Evolutionary conservation across 495 filamentous ascomycete genomes (phyloP).

Genomic region (Penicillium canescens): DNA sequence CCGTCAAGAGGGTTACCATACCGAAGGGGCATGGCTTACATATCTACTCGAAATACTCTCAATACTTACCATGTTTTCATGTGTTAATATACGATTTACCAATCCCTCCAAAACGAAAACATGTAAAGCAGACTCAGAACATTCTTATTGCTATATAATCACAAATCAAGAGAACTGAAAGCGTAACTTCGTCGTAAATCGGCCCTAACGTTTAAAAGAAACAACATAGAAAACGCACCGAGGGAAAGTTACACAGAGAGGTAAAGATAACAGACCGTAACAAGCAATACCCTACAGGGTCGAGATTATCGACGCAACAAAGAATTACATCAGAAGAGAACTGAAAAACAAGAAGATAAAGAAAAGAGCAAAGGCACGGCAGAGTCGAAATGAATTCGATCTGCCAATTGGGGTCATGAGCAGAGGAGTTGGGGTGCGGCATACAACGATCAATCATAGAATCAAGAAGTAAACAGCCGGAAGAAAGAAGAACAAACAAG

Average conservation of each 20-base stretch:
- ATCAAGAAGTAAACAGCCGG: not conserved
- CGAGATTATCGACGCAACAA: not conserved
- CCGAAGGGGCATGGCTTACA: too few species aligned
- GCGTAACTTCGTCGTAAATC: not conserved
- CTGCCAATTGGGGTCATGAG: not conserved
- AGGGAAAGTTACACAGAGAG: not conserved
- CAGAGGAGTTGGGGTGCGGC: not conserved
- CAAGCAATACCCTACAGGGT: constrained; percentile 5
- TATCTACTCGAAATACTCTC: too few species aligned
- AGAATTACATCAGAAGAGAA: constrained; percentile 6
- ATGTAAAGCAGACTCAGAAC: not conserved
- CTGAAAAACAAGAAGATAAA: not conserved
- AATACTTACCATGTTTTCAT: too few species aligned
- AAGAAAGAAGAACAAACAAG: not conserved
- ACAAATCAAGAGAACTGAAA: not conserved
- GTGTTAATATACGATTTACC: too few species aligned
- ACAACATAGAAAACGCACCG: not conserved
- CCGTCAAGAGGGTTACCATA: too few species aligned
- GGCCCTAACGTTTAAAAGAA: too few species aligned
- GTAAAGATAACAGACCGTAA: not conserved
- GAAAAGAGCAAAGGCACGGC: not conserved
- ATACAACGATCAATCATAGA: not conserved
- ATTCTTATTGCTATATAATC: not conserved
- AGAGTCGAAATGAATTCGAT: not conserved
- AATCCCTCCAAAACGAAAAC: not conserved